Evolutionary conservation across 495 filamentous ascomycete species (phyloP).

Genomic region (Gamarada debralockiae): DNA sequence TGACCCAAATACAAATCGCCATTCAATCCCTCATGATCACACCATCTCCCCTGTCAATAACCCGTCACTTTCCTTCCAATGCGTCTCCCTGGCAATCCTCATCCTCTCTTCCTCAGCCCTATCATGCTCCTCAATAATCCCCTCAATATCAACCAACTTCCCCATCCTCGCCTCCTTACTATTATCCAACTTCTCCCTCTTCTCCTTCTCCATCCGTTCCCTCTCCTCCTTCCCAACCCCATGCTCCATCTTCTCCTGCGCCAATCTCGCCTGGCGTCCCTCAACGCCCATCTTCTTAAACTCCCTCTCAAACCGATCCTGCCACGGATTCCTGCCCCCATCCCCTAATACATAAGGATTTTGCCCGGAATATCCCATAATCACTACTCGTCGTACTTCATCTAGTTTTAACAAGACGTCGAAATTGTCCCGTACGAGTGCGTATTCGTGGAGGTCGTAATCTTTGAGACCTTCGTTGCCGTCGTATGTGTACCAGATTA

Average conservation of each 20-base stretch:
- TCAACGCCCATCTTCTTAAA: not conserved
- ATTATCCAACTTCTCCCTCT: not conserved
- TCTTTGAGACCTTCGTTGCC: constrained; percentile 18
- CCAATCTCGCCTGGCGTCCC: not conserved
- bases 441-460: constrained; percentile 14
- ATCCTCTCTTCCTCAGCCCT: not conserved
- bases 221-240: not conserved
- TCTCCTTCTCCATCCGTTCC: not conserved
- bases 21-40: too few relatives aligned
- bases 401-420: constrained; percentile 9
- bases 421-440: constrained; percentile 9
- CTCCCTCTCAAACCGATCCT: not conserved
- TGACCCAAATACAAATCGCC: not conserved
- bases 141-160: not conserved
- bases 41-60: not conserved
- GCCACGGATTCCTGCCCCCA: constrained; percentile 1
- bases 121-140: not conserved
- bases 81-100: constrained; percentile 1
- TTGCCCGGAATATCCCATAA: constrained; percentile 14
- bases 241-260: not conserved
- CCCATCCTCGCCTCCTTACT: not conserved
- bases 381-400: constrained; percentile 11
- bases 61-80: not conserved
- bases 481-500: constrained; percentile 14
- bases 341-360: constrained; percentile 13